Evolutionary conservation across 169 alveolate species (phyloP).

Genomic region (Eimeria sp.): DNA sequence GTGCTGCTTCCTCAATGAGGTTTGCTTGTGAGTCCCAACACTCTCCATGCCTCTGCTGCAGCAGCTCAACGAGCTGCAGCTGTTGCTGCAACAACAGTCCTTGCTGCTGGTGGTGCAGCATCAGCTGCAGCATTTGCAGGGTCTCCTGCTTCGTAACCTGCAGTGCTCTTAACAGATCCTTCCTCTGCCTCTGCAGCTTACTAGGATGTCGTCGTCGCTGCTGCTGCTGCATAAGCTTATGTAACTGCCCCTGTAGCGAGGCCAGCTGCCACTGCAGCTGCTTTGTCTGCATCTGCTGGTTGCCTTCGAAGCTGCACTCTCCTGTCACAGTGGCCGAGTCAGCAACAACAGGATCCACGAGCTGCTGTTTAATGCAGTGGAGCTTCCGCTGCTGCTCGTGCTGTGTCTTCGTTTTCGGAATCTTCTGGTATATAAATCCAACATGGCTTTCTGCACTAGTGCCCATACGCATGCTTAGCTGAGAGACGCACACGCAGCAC

Average conservation of each 20-base stretch:
- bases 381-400: constrained; percentile 11
- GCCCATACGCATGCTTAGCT: constrained; percentile 78
- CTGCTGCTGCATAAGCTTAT: neutral
- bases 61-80: constrained; percentile 63
- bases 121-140: neutral
- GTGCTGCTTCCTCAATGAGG: neutral
- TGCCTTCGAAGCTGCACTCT: neutral
- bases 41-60: constrained; percentile 35
- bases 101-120: constrained; percentile 66
- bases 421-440: constrained; percentile 72
- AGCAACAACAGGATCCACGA: neutral
- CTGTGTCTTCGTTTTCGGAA: neutral
- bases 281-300: constrained; percentile 21
- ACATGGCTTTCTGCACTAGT: constrained; percentile 79
- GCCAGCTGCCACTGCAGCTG: constrained; percentile 23
- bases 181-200: constrained; percentile 29
- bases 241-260: neutral
- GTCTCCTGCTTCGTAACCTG: neutral
- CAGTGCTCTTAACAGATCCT: neutral
- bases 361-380: neutral
- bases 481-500: constrained; percentile 33
- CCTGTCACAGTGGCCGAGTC: constrained; percentile 13
- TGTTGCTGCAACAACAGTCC: constrained; percentile 51
- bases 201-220: neutral
- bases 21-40: neutral